Conservation (phyloP, 495 filamentous ascomycete genomes). For the Bathelium albidoporum region DNA sequence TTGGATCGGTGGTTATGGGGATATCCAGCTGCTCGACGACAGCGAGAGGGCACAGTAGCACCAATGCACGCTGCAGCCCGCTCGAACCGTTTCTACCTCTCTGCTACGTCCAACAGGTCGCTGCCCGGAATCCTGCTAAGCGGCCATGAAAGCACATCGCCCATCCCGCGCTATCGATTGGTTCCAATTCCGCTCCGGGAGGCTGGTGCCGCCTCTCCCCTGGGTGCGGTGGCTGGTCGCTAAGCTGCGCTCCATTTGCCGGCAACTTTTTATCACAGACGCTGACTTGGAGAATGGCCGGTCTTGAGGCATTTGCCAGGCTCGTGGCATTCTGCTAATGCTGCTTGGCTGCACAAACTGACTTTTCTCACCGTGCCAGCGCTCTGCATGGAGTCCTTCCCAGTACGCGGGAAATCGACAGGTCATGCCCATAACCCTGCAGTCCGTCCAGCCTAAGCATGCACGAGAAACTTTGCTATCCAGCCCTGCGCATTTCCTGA, state of each 20-base stretch:
- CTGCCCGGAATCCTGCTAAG: not conserved
- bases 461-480: not conserved
- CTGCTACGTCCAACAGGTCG: not conserved
- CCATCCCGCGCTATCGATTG: not conserved
- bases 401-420: not conserved
- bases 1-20: not conserved
- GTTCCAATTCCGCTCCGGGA: not conserved
- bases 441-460: not conserved
- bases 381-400: not conserved
- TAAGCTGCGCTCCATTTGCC: not conserved
- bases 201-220: not conserved
- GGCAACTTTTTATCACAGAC: not conserved
- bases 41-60: not conserved
- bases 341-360: not conserved
- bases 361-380: not conserved
- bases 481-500: not conserved
- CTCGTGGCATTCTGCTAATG: too few relatives aligned
- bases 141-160: not conserved
- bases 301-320: not conserved
- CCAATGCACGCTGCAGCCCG: slow-evolving; percentile 2
- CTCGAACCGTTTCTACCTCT: not conserved
- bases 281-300: not conserved
- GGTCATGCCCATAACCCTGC: not conserved
- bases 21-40: not conserved
- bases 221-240: slow-evolving; percentile 1